Percentiles rank a stretch among this genome's conserved stretches.
phyloP scores from a whole-genome alignment of 257 asterid species.

The Euphrasia confusa region DNA sequence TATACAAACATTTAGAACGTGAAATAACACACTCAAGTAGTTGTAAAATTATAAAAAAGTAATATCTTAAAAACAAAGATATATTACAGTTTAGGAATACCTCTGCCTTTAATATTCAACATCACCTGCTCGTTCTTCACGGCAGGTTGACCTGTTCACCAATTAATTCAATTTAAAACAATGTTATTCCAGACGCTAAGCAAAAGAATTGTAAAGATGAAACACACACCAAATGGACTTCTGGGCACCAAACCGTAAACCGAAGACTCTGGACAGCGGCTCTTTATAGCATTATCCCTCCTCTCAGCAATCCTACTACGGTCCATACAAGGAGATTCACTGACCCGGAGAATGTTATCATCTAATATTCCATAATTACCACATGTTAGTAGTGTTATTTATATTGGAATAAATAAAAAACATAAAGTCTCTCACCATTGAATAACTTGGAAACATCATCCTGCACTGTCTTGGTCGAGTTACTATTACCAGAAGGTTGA shows the following conservation, averaged over 20 bases:
- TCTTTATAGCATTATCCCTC: conserved; percentile 7
- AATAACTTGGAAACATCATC: conserved; percentile 16
- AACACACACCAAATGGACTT: conserved; percentile 22
- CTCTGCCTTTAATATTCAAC: conserved; percentile 8
- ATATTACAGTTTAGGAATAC: not conserved
- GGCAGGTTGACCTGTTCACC: conserved; percentile 20
- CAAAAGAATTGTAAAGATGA: not conserved
- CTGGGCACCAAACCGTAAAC: conserved; percentile 17
- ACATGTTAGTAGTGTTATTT: conserved; percentile 7
- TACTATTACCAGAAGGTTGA: conserved; percentile 17
- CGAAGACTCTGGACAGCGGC: conserved; percentile 6
- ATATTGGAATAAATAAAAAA: not conserved
- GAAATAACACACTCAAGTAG: conserved; percentile 20
- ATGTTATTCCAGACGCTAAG: not conserved
- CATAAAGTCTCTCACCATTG: conserved; percentile 21
- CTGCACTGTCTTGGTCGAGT: conserved; percentile 13
- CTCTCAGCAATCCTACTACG: conserved; percentile 18
- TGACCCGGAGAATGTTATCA: not conserved
- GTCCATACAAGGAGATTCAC: conserved; percentile 16
- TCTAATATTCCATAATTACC: conserved; percentile 19
- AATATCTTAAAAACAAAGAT: too few species aligned
- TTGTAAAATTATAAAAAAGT: too few species aligned
- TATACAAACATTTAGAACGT: not conserved
- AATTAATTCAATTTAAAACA: conserved; percentile 13
- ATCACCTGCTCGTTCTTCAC: conserved; percentile 22